Conservation (phyloP, 768 basidiomycete species). For the Tylopilus balloui region DNA sequence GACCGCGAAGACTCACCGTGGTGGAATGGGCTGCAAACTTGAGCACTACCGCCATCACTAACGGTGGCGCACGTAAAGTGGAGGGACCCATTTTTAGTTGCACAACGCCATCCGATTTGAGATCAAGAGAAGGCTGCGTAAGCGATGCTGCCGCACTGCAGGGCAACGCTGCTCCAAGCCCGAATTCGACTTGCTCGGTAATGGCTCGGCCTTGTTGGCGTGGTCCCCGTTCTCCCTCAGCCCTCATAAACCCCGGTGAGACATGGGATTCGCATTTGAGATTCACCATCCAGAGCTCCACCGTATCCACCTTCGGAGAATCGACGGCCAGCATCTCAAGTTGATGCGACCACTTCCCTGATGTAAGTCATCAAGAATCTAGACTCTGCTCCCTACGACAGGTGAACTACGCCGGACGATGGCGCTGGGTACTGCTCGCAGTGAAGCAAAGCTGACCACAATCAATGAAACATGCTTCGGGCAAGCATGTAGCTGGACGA, state of each 20-base stretch:
- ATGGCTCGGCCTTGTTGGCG: slow-evolving; percentile 19
- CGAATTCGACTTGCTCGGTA: slow-evolving; percentile 7
- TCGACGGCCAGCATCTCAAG: slow-evolving; percentile 11
- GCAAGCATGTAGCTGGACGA: background rate
- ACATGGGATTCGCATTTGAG: slow-evolving; percentile 18
- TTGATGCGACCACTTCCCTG: slow-evolving; percentile 8
- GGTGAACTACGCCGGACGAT: no score
- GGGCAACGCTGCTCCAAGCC: slow-evolving; percentile 1
- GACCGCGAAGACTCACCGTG: background rate
- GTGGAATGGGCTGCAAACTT: background rate
- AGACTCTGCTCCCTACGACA: no score
- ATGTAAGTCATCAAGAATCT: slow-evolving; percentile 1
- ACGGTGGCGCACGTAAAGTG: background rate
- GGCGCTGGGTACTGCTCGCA: no score
- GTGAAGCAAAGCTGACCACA: background rate
- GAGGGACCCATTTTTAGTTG: slow-evolving; percentile 12
- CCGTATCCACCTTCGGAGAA: background rate
- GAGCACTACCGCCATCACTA: background rate
- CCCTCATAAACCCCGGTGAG: slow-evolving; percentile 8
- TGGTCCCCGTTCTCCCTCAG: slow-evolving; percentile 16
- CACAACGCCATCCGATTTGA: no score
- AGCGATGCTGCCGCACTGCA: background rate
- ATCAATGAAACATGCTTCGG: background rate
- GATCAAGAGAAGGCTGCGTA: no score
- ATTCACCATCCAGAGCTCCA: slow-evolving; percentile 11